These are phyloP conservation scores for Mycena belliarum DNA, from an alignment of 768 basidiomycete species.

Conservation along the genomic window DNA sequence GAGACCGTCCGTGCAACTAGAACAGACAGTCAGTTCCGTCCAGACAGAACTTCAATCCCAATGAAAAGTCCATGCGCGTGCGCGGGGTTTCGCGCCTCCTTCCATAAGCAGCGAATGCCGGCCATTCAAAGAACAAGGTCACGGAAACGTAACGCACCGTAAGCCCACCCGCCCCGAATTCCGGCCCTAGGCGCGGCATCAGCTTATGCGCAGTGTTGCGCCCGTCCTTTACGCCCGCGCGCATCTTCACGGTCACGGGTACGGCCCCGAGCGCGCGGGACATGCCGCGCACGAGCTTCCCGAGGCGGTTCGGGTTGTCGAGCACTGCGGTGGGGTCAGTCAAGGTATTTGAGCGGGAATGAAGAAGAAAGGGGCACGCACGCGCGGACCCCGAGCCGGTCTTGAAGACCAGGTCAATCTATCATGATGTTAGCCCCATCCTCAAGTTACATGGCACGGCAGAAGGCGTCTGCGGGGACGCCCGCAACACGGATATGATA, in stretches of 20 bases:
- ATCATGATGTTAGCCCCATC: too few relatives aligned
- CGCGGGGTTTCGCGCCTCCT: too few relatives aligned
- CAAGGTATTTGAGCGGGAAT: background rate
- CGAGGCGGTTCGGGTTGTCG: conserved; percentile 81
- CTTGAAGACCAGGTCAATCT: conserved; percentile 91
- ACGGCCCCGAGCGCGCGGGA: conserved; percentile 86
- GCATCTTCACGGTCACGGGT: conserved; percentile 88
- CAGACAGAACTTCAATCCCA: too few relatives aligned
- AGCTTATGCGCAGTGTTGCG: conserved; percentile 87
- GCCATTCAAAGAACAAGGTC: too few relatives aligned
- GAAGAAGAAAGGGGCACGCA: conserved; percentile 40
- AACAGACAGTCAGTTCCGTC: too few relatives aligned
- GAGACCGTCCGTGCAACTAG: conserved; percentile 92
- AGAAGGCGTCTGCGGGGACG: too few relatives aligned
- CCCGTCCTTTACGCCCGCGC: conserved; percentile 90
- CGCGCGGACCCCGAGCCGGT: conserved; percentile 87
- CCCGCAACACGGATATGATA: background rate
- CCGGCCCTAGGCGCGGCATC: conserved; percentile 72
- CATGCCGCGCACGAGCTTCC: conserved; percentile 90
- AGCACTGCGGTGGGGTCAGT: conserved; percentile 55
- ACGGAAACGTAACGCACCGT: conserved; percentile 41
- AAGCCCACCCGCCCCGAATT: conserved; percentile 48
- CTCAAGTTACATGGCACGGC: too few relatives aligned
- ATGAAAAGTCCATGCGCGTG: too few relatives aligned
- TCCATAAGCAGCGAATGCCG: too few relatives aligned